These are phyloP conservation scores for Geotrichum siamense DNA, from an alignment of 1,139 yeast species.

Conservation along the genomic window DNA sequence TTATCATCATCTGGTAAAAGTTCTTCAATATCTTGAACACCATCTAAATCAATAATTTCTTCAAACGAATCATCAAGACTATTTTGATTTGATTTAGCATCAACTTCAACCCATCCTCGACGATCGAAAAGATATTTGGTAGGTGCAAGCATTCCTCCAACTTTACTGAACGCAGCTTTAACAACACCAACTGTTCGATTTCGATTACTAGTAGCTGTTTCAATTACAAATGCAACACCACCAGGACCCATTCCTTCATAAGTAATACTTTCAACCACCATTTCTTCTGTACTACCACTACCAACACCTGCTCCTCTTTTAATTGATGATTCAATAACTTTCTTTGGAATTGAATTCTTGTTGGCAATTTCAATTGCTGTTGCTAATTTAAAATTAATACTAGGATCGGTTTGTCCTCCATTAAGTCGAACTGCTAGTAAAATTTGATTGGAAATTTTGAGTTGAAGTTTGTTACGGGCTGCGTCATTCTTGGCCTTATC, in stretches of 20 bases:
- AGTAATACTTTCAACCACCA: constrained; percentile 42
- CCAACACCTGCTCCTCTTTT: constrained; percentile 71
- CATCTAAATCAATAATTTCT: constrained; percentile 64
- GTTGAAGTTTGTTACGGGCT: constrained; percentile 60
- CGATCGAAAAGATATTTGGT: constrained; percentile 69
- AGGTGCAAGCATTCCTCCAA: constrained; percentile 60
- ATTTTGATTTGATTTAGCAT: constrained; percentile 34
- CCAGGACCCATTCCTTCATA: constrained; percentile 94
- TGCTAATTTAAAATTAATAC: constrained; percentile 57
- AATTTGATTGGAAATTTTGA: constrained; percentile 65
- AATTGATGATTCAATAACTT: constrained; percentile 77
- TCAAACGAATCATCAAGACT: constrained; percentile 57
- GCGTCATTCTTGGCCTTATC: constrained; percentile 93
- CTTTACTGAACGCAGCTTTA: constrained; percentile 67
- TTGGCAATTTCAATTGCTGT: constrained; percentile 75
- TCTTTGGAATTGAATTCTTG: constrained; percentile 71
- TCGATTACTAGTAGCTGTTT: constrained; percentile 83
- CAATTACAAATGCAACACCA: constrained; percentile 77
- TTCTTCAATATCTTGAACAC: constrained; percentile 74
- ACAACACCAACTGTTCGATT: constrained; percentile 72
- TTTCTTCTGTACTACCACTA: constrained; percentile 30
- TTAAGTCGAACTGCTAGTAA: constrained; percentile 57
- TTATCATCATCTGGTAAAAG: constrained; percentile 23
- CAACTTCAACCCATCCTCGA: constrained; percentile 60
- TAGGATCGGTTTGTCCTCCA: constrained; percentile 56